Evolutionary conservation across 345 rosid genomes (phyloP).

Genomic region (Cardamine occulta): DNA sequence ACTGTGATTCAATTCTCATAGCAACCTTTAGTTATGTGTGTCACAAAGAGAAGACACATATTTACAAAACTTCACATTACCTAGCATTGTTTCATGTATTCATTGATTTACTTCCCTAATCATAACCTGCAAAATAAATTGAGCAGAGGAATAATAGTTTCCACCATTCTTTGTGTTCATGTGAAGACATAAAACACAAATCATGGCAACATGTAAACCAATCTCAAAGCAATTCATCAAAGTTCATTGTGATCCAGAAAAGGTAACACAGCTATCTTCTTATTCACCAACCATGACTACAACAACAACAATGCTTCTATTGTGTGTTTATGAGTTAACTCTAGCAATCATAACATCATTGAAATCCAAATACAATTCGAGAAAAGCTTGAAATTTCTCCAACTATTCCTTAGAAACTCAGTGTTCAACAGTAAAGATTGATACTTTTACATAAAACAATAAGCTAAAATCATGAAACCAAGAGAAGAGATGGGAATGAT

Average conservation of each 20-base stretch:
- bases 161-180: constrained; percentile 5
- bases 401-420: neutral
- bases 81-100: neutral
- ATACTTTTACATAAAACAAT: constrained; percentile 3
- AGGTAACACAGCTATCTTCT: neutral
- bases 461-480: constrained; percentile 8
- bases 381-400: constrained; percentile 5
- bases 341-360: neutral
- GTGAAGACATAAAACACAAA: constrained; percentile 8
- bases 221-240: neutral
- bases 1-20: neutral
- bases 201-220: neutral
- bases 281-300: constrained; percentile 1
- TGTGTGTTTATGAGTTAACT: neutral
- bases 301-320: neutral
- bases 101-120: neutral
- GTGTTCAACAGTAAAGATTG: constrained; percentile 1
- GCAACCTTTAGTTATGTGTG: neutral
- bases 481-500: constrained; percentile 7
- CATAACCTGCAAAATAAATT: constrained; percentile 8
- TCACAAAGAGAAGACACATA: constrained; percentile 16
- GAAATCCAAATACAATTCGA: neutral
- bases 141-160: neutral
- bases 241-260: neutral
- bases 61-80: neutral